Percentiles rank a stretch among this genome's conserved stretches.
phyloP scores from a whole-genome alignment of 2,329 filamentous ascomycete species.

The Aspergillus clavatus region DNA sequence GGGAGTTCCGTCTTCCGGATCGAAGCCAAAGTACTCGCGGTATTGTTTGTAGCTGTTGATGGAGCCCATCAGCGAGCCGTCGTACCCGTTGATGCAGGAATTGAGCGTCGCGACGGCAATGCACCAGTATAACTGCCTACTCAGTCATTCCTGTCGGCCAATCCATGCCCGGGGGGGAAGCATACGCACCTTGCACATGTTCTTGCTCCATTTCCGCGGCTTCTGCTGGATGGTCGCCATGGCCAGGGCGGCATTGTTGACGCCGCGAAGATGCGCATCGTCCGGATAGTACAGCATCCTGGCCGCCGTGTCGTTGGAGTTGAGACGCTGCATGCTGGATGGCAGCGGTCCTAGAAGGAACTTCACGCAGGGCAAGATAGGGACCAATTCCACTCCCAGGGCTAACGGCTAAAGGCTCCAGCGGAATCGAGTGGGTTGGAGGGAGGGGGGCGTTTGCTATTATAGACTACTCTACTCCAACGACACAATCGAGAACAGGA shows the following conservation, averaged over 20 bases:
- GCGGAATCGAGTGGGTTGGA: too few relatives aligned
- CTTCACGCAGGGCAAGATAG: too few relatives aligned
- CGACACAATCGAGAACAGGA: too few relatives aligned
- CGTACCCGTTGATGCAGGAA: constrained; percentile 47
- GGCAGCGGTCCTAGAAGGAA: too few relatives aligned
- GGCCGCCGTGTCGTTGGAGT: background rate
- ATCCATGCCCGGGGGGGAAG: background rate
- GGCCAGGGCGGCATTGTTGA: constrained; percentile 28
- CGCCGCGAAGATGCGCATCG: constrained; percentile 14
- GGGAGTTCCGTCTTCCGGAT: constrained; percentile 27
- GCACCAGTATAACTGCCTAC: constrained; percentile 37
- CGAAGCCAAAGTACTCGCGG: constrained; percentile 38
- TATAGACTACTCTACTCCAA: too few relatives aligned
- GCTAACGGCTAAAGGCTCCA: too few relatives aligned
- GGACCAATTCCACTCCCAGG: too few relatives aligned
- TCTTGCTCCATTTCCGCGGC: constrained; percentile 33
- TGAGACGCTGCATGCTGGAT: background rate
- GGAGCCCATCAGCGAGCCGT: constrained; percentile 47
- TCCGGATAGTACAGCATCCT: background rate
- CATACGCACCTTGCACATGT: constrained; percentile 41
- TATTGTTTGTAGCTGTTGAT: constrained; percentile 48
- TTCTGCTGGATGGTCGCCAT: constrained; percentile 31
- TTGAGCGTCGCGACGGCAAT: constrained; percentile 43
- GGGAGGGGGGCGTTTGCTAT: too few relatives aligned
- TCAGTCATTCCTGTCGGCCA: background rate